Evolutionary conservation across 129 eudicot genomes (phyloP), one percentile per base, ranked within the genome.

Genomic region (Lactuca sativa): DNA sequence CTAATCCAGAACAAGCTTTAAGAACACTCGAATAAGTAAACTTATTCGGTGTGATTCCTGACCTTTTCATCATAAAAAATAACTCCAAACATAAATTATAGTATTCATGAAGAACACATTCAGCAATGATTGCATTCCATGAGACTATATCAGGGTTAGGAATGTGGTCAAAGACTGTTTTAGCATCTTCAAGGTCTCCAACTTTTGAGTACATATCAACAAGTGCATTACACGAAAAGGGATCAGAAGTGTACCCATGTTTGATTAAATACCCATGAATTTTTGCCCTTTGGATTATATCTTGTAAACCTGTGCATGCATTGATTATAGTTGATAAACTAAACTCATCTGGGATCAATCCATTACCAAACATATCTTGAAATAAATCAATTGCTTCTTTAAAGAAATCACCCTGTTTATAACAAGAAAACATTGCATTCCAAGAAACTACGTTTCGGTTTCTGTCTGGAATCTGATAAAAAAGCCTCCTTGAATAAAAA

Each of bases 61-160:
- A 86, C 17, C 78, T 70, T 72, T 74, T 84, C 96, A 92, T 92
- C 64, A 55, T 76, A 5, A 59, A n/a, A 65, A 89, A 77, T 16
- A 86, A 77, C 25, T 74, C 80, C 62, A 89, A 59, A 48, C 95
- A 92, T 43, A 30, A 56, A 59, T 79, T 76, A 36, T 92, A 71
- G 63, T 74, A 59, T 62, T 89, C 95, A 71, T 89, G 91, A 59
- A 71, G 88, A 63, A 89, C 89, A 74, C 85, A 86, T 6, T 96
- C 96, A 56, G 98, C 85, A 44, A 92, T 89, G 14, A 92, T 72
- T 40, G 96, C 90, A 82, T 92, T 92, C 98, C 98, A 92, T 0
- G 98, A 89, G 65, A 89, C 96, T 7, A 86, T 83, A 76, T 92
- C 92, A 1, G 90, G 92, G 15, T 74, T 75, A 2, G 66, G 40